Evolutionary conservation across 345 rosid species (phyloP), one percentile per base, ranked within the genome.

Genomic region (Excoecaria cochinchinensis): DNA sequence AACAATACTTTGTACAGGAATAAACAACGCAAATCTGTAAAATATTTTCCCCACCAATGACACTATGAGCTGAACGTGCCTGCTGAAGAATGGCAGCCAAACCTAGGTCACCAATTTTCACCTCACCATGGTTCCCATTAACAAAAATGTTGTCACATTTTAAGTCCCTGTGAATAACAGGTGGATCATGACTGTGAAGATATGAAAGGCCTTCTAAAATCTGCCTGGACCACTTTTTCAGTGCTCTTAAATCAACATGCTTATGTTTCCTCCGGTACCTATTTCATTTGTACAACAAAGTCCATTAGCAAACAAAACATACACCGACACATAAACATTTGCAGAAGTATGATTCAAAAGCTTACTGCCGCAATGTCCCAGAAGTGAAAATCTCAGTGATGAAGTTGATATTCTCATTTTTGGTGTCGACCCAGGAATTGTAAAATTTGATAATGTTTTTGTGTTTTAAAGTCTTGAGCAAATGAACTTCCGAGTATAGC

Each of bases 71-170:
- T 46, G 84, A 55, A 19, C 75, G 80, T 22, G 84, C 84, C 74
- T 77, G 80, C 74, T 81, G 84, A 62, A 81, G 84, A 74, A 81
- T 77, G 16, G 79, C 80, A 57, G 84, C 84, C 78, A 81, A 51
- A 70, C 84, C 84, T 46, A 81, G 59, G 78, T 81, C 84, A 55
- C 84, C 84, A 51, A 81, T 81, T 64, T 81, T 81, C 56, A 81
- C 84, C 47, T 81, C 84, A 62, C 84, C 84, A 56, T 81, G 84
- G 51, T 81, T 81, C 31, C 84, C 84, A 74, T 81, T 81, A 36
- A 81, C 84, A 76, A 81, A 81, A 53, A 81, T 77, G 69, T 81
- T 81, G 72, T 81, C 84, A 77, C 84, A 81, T 77, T 81, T 81
- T 50, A 81, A 69, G 59, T 81, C 84, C 47, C 84, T 69, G 63